Evolutionary conservation across 2,329 filamentous ascomycete genomes (phyloP).

Genomic region (Botrytis byssoidea): DNA sequence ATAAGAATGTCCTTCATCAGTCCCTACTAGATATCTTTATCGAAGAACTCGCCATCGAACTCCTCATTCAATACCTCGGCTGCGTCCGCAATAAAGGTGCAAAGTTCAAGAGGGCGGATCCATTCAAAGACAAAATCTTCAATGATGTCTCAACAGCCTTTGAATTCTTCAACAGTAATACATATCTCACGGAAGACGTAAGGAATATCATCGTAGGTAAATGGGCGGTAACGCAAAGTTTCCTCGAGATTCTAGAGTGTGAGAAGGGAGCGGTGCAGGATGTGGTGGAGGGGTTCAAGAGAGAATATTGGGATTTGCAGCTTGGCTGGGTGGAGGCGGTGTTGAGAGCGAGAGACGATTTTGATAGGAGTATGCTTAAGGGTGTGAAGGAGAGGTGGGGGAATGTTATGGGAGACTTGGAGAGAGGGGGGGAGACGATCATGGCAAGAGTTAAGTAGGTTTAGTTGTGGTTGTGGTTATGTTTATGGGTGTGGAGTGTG

Average conservation of each 20-base stretch:
- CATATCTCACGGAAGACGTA: slow-evolving; percentile 62
- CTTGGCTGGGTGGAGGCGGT: slow-evolving; percentile 95
- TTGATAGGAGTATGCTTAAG: slow-evolving; percentile 86
- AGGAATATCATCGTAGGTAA: slow-evolving; percentile 76
- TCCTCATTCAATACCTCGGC: slow-evolving; percentile 81
- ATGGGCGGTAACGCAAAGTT: slow-evolving; percentile 86
- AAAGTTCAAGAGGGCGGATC: slow-evolving; percentile 82
- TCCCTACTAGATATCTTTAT: slow-evolving; percentile 88
- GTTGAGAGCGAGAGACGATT: slow-evolving; percentile 83
- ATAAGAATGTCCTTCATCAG: slow-evolving; percentile 78
- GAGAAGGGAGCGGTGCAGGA: slow-evolving; percentile 72
- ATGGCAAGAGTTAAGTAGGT: slow-evolving; percentile 84
- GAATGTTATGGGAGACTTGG: slow-evolving; percentile 75
- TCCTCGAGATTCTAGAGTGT: slow-evolving; percentile 74
- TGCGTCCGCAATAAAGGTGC: slow-evolving; percentile 85
- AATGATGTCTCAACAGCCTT: slow-evolving; percentile 90
- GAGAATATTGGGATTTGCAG: slow-evolving; percentile 87
- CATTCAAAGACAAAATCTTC: slow-evolving; percentile 89
- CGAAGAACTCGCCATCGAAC: slow-evolving; percentile 88
- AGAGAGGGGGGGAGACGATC: slow-evolving; percentile 82
- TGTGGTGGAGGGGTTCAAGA: slow-evolving; percentile 81
- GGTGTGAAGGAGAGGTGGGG: slow-evolving; percentile 86
- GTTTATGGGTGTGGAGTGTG: too few relatives aligned
- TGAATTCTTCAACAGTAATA: slow-evolving; percentile 74
- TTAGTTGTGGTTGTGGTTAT: not conserved